Conservation (phyloP, 371 early-diverging fungal species). For the Mucor piriformis region DNA sequence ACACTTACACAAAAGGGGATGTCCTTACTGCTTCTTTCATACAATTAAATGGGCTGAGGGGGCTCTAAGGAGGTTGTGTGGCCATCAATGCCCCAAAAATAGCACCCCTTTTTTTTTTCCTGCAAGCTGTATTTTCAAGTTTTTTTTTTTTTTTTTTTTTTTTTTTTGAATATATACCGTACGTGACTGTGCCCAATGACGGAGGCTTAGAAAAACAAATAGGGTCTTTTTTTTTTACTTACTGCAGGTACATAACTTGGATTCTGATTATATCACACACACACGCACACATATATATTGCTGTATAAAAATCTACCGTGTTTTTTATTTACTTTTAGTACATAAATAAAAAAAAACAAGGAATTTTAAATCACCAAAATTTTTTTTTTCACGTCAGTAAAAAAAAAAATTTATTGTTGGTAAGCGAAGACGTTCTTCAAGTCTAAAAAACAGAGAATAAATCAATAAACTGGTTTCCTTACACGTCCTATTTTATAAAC, state of each 20-base stretch:
- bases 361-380: constrained; percentile 1
- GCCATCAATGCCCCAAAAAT: too few species aligned
- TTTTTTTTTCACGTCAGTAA: background rate
- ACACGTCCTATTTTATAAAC: background rate
- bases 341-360: background rate
- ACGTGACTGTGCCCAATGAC: too few species aligned
- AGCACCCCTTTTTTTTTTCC: background rate
- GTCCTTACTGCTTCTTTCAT: background rate
- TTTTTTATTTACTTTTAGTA: background rate
- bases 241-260: too few species aligned
- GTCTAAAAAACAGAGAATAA: constrained; percentile 25
- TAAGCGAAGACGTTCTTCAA: constrained; percentile 58
- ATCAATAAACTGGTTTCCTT: background rate
- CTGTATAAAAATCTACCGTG: background rate
- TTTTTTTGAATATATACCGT: too few species aligned
- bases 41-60: background rate
- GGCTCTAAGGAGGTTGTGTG: too few species aligned
- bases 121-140: background rate
- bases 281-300: background rate
- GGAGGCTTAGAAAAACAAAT: too few species aligned
- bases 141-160: background rate
- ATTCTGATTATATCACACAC: background rate
- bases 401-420: constrained; percentile 43
- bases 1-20: background rate
- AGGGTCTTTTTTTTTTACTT: too few species aligned